Base-by-base conservation (phyloP, 192 early-diverging fungal genomes). In the Funneliformis mosseae region DNA sequence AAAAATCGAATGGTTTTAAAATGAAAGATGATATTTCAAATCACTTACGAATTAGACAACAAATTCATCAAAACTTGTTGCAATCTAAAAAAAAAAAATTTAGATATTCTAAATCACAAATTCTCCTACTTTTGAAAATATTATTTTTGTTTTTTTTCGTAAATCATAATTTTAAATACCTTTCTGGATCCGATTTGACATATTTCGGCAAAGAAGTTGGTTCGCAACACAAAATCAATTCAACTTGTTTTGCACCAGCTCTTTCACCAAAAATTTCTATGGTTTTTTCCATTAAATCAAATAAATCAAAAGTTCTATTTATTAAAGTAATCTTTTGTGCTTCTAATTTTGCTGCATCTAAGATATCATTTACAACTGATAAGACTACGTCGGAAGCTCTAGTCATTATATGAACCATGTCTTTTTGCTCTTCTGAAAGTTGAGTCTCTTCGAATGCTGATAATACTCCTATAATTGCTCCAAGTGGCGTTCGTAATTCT, bases 61-160 rank as follows among this genome's bases (percentile, higher is more conserved):
- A 91, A 64, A 74, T 91, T 91, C 78, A 90, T 84, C 3, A 86
- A 82, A 1, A 88, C 78, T 38, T 85, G 87, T 46, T 83, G 85
- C 0, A 84, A 55, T 4, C 83, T 80, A 81, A 74, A 80, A 5
- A 27, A 41, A 18, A 4, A 39, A 25, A 21, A 61, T 2, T 33
- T 61, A 38, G 39, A 23, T 39, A n/a, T n/a, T n/a, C 39, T 62
- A 76, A 76, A n/a, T 61, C 41, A 48, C 46, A n/a, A 74, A 33
- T 18, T 50, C 7, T 33, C 33, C 33, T 33, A 33, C 33, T 33
- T 33, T n/a, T n/a, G n/a, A n/a, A n/a, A n/a, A n/a, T n/a, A n/a
- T n/a, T n/a, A n/a, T n/a, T n/a, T n/a, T n/a, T n/a, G n/a, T n/a
- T n/a, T n/a, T n/a, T 33, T 33, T 33, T 33, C 33, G 33, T 33